Evolutionary conservation across 345 rosid species (phyloP).

Genomic region (Eucalyptus pumila): DNA sequence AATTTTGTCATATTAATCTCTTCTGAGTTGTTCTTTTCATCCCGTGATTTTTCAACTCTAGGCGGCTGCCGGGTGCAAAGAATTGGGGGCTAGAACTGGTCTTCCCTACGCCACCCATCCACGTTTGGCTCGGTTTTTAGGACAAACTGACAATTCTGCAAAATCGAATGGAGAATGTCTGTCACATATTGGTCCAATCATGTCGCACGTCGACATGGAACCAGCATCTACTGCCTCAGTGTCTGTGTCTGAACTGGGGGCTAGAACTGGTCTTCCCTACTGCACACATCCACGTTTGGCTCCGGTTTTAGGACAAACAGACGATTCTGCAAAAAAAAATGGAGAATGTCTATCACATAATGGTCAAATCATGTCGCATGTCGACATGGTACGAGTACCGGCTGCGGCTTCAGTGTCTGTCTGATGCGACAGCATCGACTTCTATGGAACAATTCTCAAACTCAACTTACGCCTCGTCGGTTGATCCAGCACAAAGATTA

Average conservation of each 20-base stretch:
- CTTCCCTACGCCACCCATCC: conserved; percentile 55
- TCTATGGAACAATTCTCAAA: no score
- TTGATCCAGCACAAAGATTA: no score
- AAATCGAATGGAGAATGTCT: not conserved
- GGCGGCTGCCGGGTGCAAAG: conserved; percentile 75
- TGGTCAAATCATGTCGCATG: not conserved
- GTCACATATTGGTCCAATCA: not conserved
- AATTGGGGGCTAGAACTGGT: conserved; percentile 61
- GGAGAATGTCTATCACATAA: not conserved
- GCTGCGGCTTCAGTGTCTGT: not conserved
- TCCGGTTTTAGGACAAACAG: not conserved
- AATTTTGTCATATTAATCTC: not conserved
- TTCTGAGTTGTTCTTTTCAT: not conserved
- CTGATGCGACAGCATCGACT: no score
- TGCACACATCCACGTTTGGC: conserved; percentile 35
- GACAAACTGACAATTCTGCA: not conserved
- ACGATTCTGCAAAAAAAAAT: not conserved
- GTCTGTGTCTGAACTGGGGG: conserved; percentile 25
- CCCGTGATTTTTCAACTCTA: conserved; percentile 2
- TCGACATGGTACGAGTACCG: not conserved
- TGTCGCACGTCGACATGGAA: not conserved
- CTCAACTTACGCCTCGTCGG: no score
- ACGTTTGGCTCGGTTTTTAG: conserved; percentile 27
- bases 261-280: conserved; percentile 57
- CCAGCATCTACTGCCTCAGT: no score